Evolutionary conservation across 495 filamentous ascomycete genomes (phyloP).

Genomic region (Echria macrotheca): DNA sequence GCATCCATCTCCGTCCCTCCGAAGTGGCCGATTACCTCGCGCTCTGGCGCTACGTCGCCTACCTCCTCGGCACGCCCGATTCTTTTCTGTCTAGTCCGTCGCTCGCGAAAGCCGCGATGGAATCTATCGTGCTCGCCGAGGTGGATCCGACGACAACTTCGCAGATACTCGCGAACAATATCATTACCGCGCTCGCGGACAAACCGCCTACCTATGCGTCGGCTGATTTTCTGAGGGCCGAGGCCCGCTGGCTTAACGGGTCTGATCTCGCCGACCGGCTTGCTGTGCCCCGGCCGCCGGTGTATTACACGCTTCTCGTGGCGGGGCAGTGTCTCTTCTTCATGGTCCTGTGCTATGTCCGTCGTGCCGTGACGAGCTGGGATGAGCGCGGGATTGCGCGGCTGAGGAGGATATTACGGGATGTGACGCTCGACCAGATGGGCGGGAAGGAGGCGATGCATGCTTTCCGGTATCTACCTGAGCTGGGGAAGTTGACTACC

Average conservation of each 20-base stretch:
- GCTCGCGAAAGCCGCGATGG: constrained; percentile 57
- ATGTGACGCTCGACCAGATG: constrained; percentile 1
- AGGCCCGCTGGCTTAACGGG: constrained; percentile 66
- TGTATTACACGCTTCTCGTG: constrained; percentile 56
- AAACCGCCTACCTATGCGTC: constrained; percentile 60
- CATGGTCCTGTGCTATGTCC: constrained; percentile 46
- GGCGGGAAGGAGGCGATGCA: constrained; percentile 44
- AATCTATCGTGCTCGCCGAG: constrained; percentile 57
- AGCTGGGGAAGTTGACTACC: constrained; percentile 20
- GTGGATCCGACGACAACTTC: constrained; percentile 57
- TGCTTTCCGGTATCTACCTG: constrained; percentile 62
- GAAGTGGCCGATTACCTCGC: constrained; percentile 68
- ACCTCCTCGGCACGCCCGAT: constrained; percentile 65
- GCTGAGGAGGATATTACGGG: constrained; percentile 6
- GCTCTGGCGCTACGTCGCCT: constrained; percentile 67
- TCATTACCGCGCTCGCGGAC: constrained; percentile 58
- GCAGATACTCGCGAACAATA: constrained; percentile 63
- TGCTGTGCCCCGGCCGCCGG: constrained; percentile 49
- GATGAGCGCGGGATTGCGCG: constrained; percentile 52
- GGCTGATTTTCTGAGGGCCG: constrained; percentile 57
- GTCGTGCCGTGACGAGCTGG: constrained; percentile 50
- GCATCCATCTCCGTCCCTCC: constrained; percentile 55
- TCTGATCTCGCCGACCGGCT: constrained; percentile 55
- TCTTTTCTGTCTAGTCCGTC: constrained; percentile 49
- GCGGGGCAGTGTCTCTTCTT: constrained; percentile 66